Evolutionary conservation across 495 filamentous ascomycete species (phyloP), one percentile per base, ranked within the genome.

Genomic region (Neurospora sublineolata): DNA sequence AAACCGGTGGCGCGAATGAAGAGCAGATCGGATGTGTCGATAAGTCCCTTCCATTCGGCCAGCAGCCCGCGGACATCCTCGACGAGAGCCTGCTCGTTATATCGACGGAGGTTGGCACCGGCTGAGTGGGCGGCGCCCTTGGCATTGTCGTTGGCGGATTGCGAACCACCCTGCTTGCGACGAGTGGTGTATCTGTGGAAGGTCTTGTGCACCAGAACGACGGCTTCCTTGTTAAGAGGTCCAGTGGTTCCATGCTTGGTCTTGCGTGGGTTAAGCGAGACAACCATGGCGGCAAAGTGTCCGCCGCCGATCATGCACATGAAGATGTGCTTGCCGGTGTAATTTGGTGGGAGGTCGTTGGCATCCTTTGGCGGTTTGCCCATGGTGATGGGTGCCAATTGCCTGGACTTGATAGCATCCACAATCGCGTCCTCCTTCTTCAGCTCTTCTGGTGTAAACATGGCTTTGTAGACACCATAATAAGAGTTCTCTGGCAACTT

Each of bases 221-320:
- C 88, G 9, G 94, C 92, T 76, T 95, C 91, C 71, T 91, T 87
- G 69, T 94, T 92, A 73, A 93, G 84, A 3, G 88, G 83, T 3
- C 93, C 93, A 1, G 74, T 74, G 0, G 81, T 74, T 37, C 87
- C 83, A 71, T 88, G 87, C 73, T 93, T 94, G 68, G 87, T 88
- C 46, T 89, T 82, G 73, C 92, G 93, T 0, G 96, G 94, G 0
- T 92, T 89, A 4, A 98, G 85, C 3, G 93, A 93, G 23, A 98
- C 90, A 39, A 98, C 84, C 94, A 98, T 97, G 27, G 92, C 96
- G 0, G 95, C 95, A 78, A 99, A 98, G 76, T 99, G 95, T 2
- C 95, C 95, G 73, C 95, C 95, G 9, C 95, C 95, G 70, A 98
- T 96, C 95, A 99, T 99, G 79, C 94, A 98, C 71, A 98, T 87